Evolutionary conservation across 768 basidiomycete species (phyloP), one percentile per base, ranked within the genome.

Genomic region (Psilocybe cubensis): DNA sequence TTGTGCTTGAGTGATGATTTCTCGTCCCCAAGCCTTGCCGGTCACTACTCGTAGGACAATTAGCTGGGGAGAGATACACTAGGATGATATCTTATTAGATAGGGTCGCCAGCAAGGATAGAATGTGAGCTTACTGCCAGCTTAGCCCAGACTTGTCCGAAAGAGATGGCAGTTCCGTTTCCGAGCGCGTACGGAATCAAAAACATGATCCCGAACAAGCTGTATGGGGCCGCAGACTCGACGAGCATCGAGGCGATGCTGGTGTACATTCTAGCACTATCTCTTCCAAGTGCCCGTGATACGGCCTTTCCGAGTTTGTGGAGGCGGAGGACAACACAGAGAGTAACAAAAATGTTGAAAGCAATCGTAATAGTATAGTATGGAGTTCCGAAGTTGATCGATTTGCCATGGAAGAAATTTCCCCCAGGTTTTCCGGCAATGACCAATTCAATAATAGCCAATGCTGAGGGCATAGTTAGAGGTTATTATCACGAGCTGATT

Each of bases 111-210:
- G n/a, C 38, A 28, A 10, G 31, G 47, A 23, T 10, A 38, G 3
- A 20, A 29, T 38, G 18, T 54, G 28, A 25, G 72, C 76, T 46
- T 57, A 79, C 78, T 33, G 73, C 72, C 54, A 78, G 67, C 61
- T 77, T 77, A 3, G 74, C 71, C 72, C 76, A 79, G 25, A 79
- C 70, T 51, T 75, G 75, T 29, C 73, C 73, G 56, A 79, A 74
- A 8, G 72, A 69, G 35, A 73, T 71, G 2, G 71, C 68, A 18
- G 73, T 67, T 14, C 67, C 67, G 46, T 69, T 71, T 29, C 67
- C 68, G 10, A 68, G 54, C 0, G 75, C 76, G 59, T 76, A 78
- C 2, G 74, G 69, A 56, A 77, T 67, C 33, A 78, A 62, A 60
- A 74, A 76, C 59, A 72, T 69, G 50, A 78, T 67, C 1, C 76